phyloP scores from a whole-genome alignment of 257 asterid genomes.

The Penstemon eatonii region DNA sequence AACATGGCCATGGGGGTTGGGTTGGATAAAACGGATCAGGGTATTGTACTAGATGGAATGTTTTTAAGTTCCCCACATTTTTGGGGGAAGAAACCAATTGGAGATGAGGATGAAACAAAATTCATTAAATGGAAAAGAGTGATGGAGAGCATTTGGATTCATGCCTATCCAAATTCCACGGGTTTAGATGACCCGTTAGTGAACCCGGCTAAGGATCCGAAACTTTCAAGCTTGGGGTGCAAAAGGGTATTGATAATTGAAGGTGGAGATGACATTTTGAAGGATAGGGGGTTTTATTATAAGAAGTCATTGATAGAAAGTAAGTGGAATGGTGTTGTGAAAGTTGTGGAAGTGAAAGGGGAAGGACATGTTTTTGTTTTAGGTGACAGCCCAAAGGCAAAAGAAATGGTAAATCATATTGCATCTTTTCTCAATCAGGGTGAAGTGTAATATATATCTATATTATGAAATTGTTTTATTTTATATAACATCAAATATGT shows the following conservation, averaged over 20 bases:
- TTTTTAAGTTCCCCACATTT: slow-evolving; percentile 1
- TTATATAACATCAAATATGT: too few relatives aligned
- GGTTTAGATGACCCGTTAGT: slow-evolving; percentile 9
- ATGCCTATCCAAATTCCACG: not conserved
- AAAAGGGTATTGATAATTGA: not conserved
- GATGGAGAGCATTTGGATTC: not conserved
- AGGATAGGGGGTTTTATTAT: not conserved
- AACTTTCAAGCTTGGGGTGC: not conserved
- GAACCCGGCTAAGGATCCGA: slow-evolving; percentile 3
- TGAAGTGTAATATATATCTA: not conserved
- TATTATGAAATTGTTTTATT: not conserved
- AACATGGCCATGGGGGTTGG: slow-evolving; percentile 1
- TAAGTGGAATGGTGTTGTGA: slow-evolving; percentile 14
- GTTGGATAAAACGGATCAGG: not conserved
- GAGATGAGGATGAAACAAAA: not conserved
- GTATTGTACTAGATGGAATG: not conserved
- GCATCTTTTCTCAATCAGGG: not conserved
- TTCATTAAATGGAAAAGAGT: not conserved
- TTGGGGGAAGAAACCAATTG: slow-evolving; percentile 1
- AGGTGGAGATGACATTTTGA: not conserved
- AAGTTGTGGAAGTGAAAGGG: slow-evolving; percentile 1
- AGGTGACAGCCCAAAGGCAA: not conserved
- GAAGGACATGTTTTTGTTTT: slow-evolving; percentile 14
- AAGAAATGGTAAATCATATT: not conserved
- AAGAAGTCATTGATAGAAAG: not conserved